These are phyloP conservation scores for Debaryomyces robertsiae DNA, from an alignment of 1,139 yeast species.

Conservation along the genomic window DNA sequence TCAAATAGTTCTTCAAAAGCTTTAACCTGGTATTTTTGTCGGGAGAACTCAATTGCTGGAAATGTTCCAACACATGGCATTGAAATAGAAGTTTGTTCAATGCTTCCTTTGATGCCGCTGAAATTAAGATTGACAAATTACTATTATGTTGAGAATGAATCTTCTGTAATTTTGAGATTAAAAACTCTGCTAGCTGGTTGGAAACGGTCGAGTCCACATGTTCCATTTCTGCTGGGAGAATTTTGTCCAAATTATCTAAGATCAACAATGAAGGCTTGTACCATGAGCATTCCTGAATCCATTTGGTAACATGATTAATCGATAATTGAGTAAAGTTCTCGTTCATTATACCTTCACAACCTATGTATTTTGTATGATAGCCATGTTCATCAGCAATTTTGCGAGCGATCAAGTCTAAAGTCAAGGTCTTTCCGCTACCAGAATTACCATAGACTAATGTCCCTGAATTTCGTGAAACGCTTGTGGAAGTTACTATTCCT, in stretches of 20 bases:
- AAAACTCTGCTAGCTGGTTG: constrained; percentile 56
- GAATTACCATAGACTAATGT: constrained; percentile 67
- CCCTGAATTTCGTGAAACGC: constrained; percentile 53
- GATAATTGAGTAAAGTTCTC: constrained; percentile 54
- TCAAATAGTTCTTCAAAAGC: constrained; percentile 52
- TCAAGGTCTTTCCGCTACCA: constrained; percentile 78
- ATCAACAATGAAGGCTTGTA: constrained; percentile 74
- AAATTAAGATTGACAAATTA: constrained; percentile 54
- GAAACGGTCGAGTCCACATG: constrained; percentile 64
- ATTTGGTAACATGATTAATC: constrained; percentile 45
- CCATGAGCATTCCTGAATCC: constrained; percentile 72
- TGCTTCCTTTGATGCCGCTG: constrained; percentile 66
- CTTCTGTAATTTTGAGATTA: constrained; percentile 42
- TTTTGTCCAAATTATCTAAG: constrained; percentile 78
- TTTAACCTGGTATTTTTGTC: constrained; percentile 60
- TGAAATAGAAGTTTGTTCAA: constrained; percentile 63
- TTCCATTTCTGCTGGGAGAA: constrained; percentile 74
- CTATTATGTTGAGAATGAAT: constrained; percentile 44
- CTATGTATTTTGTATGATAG: constrained; percentile 43
- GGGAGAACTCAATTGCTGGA: constrained; percentile 67
- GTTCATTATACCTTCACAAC: constrained; percentile 59
- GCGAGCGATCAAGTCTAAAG: constrained; percentile 46
- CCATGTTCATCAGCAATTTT: constrained; percentile 40
- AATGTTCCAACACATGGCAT: constrained; percentile 71
- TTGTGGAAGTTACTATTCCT: constrained; percentile 46